Evolutionary conservation across 352 stramenopile species (phyloP).

Genomic region (Phytophthora melonis): DNA sequence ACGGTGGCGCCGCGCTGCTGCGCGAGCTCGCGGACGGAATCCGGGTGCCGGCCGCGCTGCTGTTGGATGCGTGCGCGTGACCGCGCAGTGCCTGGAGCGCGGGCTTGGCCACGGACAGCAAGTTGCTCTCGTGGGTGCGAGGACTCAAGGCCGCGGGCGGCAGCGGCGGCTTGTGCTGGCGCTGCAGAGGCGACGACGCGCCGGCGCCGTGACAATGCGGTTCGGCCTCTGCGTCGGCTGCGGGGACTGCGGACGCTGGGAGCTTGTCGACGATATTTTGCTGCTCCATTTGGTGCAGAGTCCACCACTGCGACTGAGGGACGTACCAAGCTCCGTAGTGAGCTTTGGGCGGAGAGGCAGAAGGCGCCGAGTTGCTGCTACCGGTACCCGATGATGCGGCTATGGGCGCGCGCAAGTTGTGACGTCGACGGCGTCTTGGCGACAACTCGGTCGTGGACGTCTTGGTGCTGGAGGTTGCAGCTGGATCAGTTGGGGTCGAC

Average conservation of each 20-base stretch:
- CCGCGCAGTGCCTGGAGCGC: not conserved
- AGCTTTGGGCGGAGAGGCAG: constrained; percentile 22
- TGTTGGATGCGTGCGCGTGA: not conserved
- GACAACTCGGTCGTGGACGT: not conserved
- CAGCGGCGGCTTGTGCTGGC: constrained; percentile 47
- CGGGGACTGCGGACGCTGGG: constrained; percentile 6
- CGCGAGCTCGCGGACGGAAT: constrained; percentile 22
- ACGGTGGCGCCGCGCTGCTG: not conserved
- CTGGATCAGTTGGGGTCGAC: not conserved
- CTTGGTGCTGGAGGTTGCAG: not conserved
- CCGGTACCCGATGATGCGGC: not conserved
- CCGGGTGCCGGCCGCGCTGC: not conserved
- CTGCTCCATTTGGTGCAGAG: constrained; percentile 47
- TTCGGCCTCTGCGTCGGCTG: not conserved
- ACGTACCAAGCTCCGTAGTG: constrained; percentile 73
- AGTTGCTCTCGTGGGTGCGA: not conserved
- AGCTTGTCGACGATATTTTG: constrained; percentile 42
- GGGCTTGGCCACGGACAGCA: not conserved
- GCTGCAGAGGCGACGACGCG: constrained; percentile 13
- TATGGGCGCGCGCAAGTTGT: constrained; percentile 3
- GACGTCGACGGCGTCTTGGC: constrained; percentile 7
- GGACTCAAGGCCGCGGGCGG: constrained; percentile 12
- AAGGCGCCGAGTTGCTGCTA: not conserved
- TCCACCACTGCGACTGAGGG: constrained; percentile 62
- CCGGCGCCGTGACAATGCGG: constrained; percentile 35